These are phyloP conservation scores for Thuja plicata DNA, from an alignment of 83 land plant species.

Conservation along the genomic window DNA sequence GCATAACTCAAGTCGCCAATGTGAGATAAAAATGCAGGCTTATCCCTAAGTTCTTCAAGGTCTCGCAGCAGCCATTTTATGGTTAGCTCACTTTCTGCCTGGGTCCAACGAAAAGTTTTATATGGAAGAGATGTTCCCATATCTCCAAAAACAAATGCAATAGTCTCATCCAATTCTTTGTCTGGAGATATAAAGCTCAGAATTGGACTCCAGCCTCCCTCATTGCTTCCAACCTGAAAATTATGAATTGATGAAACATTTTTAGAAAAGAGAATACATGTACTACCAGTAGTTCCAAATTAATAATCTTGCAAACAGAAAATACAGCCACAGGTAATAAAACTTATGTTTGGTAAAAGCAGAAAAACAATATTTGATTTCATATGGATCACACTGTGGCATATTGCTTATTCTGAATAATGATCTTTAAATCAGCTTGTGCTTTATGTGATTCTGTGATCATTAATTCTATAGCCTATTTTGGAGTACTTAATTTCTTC, in stretches of 20 bases:
- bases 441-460: neutral
- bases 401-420: neutral
- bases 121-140: slow-evolving; percentile 30
- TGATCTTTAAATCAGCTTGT: neutral
- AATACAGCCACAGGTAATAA: neutral
- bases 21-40: slow-evolving; percentile 32
- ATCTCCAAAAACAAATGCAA: slow-evolving; percentile 30
- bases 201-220: slow-evolving; percentile 33
- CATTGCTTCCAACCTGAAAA: slow-evolving; percentile 32
- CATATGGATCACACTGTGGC: neutral
- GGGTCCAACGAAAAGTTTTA: slow-evolving; percentile 28
- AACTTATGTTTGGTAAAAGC: neutral
- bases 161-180: slow-evolving; percentile 16
- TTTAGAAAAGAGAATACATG: neutral
- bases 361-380: neutral
- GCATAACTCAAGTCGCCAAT: slow-evolving; percentile 38
- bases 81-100: slow-evolving; percentile 26
- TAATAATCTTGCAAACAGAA: neutral
- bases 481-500: neutral
- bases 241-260: neutral
- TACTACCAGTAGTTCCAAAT: neutral
- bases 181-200: slow-evolving; percentile 25
- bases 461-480: neutral
- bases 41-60: slow-evolving; percentile 28
- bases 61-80: slow-evolving; percentile 32